Conservation (phyloP, 805 yeast genomes). For the Yamadazyma tumulicola region DNA sequence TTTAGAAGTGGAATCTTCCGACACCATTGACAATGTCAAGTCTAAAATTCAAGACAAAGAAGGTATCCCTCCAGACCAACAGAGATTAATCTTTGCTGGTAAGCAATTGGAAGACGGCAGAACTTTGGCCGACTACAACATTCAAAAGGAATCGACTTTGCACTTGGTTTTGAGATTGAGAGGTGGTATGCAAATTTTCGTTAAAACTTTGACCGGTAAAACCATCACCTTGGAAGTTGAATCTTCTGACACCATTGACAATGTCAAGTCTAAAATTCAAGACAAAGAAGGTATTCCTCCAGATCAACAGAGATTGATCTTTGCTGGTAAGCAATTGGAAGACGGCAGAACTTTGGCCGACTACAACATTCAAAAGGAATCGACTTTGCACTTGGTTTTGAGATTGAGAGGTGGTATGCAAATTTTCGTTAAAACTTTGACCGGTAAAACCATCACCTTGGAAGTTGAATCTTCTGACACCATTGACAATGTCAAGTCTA, state of each 20-base stretch:
- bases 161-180: constrained; percentile 96
- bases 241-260: constrained; percentile 96
- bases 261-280: constrained; percentile 94
- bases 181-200: constrained; percentile 80
- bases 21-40: constrained; percentile 96
- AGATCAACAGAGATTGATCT: constrained; percentile 95
- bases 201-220: constrained; percentile 59
- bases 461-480: constrained; percentile 98
- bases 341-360: constrained; percentile 95
- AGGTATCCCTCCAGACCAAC: constrained; percentile 98
- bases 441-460: constrained; percentile 62
- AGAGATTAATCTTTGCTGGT: constrained; percentile 96
- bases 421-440: constrained; percentile 33
- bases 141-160: constrained; percentile 94
- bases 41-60: constrained; percentile 96
- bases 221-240: constrained; percentile 90
- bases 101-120: constrained; percentile 96
- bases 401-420: constrained; percentile 94
- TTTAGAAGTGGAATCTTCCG: constrained; percentile 96
- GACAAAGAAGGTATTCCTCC: constrained; percentile 98
- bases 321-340: constrained; percentile 97
- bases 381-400: constrained; percentile 91
- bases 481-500: constrained; percentile 93
- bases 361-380: constrained; percentile 98
- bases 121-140: constrained; percentile 96